Evolutionary conservation across 148 eudicot genomes (phyloP), one percentile per base, ranked within the genome.

Genomic region (Amaranthus hypochondriacus): DNA sequence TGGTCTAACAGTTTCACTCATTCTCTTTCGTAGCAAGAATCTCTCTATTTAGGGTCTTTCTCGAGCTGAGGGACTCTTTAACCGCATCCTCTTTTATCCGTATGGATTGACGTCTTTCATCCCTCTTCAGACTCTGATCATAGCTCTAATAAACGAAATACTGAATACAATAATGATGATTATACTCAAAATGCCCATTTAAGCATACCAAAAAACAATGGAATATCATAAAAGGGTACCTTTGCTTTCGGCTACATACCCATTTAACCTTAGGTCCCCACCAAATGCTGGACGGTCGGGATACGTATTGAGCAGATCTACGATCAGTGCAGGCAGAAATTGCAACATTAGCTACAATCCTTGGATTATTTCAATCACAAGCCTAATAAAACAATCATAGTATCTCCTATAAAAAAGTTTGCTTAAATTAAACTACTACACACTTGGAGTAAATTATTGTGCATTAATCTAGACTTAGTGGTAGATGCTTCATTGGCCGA

Each of bases 161-260:
- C 39, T 28, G 39, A 28, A 28, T 28, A 28, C 39, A 2, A 28
- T 2, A 28, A 28, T 28, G 39, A 28, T 28, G 39, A 79, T 60
- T 64, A 69, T 74, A 62, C 54, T 73, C 69, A 46, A 52, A 74
- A 69, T 51, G 68, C 63, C 51, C 70, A 56, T 46, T 73, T 55
- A 58, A 51, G 66, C 59, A 56, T 62, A 56, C 55, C 65, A 70
- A 79, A 65, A 50, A 28, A 28, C 39, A 28, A 28, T 28, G 39
- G 60, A 9, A 62, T 53, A 66, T 28, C 56, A 46, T 46, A 66
- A 71, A 80, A 71, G 49, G 12, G 10, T 48, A 73, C 76, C 71
- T 75, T 80, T 75, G 69, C 79, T 80, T 80, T 75, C 76, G 78
- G 75, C 76, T 66, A 72, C 68, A 67, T 71, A 56, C 58, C 50